Percentiles rank a stretch among this genome's conserved stretches.
Conservation (phyloP, 345 rosid genomes). For the Adansonia digitata region DNA sequence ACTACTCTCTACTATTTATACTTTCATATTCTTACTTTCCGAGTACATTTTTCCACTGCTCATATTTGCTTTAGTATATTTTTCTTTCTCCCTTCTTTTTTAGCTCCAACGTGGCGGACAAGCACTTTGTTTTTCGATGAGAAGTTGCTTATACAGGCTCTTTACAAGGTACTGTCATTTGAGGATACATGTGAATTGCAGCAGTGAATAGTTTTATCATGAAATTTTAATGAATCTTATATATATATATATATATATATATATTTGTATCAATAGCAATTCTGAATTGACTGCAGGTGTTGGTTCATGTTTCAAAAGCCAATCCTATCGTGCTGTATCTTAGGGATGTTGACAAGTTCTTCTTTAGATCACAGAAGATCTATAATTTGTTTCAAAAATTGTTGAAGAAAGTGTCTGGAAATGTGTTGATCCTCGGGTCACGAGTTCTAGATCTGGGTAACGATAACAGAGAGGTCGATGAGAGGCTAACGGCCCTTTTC, state of each 20-base stretch:
- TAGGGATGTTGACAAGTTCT: conserved; percentile 66
- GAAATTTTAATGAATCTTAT: not conserved
- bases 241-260: too few species aligned
- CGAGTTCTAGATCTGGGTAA: conserved; percentile 46
- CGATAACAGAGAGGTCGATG: conserved; percentile 50
- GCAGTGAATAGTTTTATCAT: not conserved
- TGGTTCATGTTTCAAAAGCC: conserved; percentile 69
- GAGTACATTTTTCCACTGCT: not conserved
- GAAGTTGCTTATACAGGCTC: conserved; percentile 70
- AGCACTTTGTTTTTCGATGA: conserved; percentile 83
- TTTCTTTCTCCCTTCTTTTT: not conserved
- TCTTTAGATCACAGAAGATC: conserved; percentile 61
- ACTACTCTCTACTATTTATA: too few species aligned
- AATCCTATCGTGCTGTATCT: conserved; percentile 71
- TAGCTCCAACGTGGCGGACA: conserved; percentile 60
- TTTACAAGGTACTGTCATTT: conserved; percentile 58
- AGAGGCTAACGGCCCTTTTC: conserved; percentile 59
- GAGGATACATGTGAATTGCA: not conserved
- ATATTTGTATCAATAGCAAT: not conserved
- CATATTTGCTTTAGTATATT: not conserved
- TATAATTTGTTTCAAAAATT: conserved; percentile 73
- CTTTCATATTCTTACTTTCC: not conserved
- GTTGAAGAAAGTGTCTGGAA: conserved; percentile 67
- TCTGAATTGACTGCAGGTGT: conserved; percentile 44
- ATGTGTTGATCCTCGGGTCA: conserved; percentile 83